A percentile compares a stretch with the other conserved stretches of the same genome.
Evolutionary conservation across 129 eudicot species (phyloP).

Genomic region (Helianthus tuberosus): DNA sequence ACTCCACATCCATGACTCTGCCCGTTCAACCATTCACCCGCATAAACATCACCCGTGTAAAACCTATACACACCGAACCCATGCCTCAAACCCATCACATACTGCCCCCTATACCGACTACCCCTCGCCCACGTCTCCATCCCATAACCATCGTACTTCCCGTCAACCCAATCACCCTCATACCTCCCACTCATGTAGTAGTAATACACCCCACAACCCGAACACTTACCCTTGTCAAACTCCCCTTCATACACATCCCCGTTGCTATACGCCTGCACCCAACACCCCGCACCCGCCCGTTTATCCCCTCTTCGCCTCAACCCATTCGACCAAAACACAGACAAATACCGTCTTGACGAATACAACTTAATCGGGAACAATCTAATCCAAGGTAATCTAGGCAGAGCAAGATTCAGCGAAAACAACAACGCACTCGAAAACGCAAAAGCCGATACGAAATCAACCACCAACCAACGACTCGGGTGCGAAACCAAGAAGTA

Average conservation of each 20-base stretch:
- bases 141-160: conserved; percentile 42
- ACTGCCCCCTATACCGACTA: conserved; percentile 83
- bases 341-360: conserved; percentile 43
- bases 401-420: conserved; percentile 65
- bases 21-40: too few species aligned
- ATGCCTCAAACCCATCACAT: conserved; percentile 83
- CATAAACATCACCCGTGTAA: too few species aligned
- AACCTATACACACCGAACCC: conserved; percentile 59
- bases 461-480: conserved; percentile 64
- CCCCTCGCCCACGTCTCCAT: conserved; percentile 82
- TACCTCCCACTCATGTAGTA: too few species aligned
- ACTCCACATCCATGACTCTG: conserved; percentile 85
- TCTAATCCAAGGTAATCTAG: conserved; percentile 11
- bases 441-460: conserved; percentile 80
- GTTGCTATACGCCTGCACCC: conserved; percentile 82
- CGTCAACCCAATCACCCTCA: too few species aligned
- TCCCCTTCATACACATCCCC: conserved; percentile 98
- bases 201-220: conserved; percentile 70
- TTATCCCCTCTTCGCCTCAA: conserved; percentile 59
- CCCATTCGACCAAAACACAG: conserved; percentile 92
- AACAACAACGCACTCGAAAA: conserved; percentile 76
- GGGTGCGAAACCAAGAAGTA: conserved; percentile 84
- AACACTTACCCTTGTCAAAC: conserved; percentile 85
- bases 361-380: conserved; percentile 64
- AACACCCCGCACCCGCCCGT: conserved; percentile 65